A percentile compares a stretch with the other conserved stretches of the same genome.
These are phyloP conservation scores for Lithospermum erythrorhizon DNA, from an alignment of 257 asterid species.

Conservation along the genomic window DNA sequence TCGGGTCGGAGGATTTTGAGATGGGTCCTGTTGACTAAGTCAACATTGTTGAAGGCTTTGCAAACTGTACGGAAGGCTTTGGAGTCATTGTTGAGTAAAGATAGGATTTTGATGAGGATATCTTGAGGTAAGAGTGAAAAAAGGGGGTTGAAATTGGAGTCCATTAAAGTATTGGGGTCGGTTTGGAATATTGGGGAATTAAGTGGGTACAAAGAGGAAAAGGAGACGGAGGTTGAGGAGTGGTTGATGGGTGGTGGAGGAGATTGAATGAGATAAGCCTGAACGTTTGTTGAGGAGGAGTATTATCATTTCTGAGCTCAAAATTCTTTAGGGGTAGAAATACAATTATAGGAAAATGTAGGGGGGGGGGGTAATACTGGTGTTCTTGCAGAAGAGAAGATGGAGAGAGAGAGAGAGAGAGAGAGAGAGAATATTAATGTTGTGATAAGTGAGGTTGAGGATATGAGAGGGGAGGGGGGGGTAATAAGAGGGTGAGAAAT, in stretches of 20 bases:
- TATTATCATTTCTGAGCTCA: constrained; percentile 1
- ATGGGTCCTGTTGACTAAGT: constrained; percentile 48
- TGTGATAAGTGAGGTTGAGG: background rate
- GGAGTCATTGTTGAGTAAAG: constrained; percentile 25
- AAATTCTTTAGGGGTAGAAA: background rate
- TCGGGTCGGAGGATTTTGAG: constrained; percentile 53
- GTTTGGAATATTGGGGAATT: background rate
- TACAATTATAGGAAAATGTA: background rate
- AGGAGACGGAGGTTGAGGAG: constrained; percentile 26
- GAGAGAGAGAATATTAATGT: constrained; percentile 2
- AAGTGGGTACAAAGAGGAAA: constrained; percentile 37
- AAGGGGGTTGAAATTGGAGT: constrained; percentile 13
- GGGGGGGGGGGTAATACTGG: background rate
- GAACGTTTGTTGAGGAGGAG: constrained; percentile 12
- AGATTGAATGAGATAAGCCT: constrained; percentile 10
- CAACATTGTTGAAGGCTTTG: constrained; percentile 36
- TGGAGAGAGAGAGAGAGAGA: background rate
- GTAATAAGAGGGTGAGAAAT: constrained; percentile 4
- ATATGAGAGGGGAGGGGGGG: background rate
- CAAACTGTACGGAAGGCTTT: constrained; percentile 55
- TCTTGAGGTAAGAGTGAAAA: constrained; percentile 34
- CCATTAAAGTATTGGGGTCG: constrained; percentile 13
- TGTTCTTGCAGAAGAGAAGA: background rate
- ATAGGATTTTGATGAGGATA: constrained; percentile 30
- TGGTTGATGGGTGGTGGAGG: constrained; percentile 19